phyloP scores from a whole-genome alignment of 2,329 filamentous ascomycete genomes.

The Penicillium sp. region DNA sequence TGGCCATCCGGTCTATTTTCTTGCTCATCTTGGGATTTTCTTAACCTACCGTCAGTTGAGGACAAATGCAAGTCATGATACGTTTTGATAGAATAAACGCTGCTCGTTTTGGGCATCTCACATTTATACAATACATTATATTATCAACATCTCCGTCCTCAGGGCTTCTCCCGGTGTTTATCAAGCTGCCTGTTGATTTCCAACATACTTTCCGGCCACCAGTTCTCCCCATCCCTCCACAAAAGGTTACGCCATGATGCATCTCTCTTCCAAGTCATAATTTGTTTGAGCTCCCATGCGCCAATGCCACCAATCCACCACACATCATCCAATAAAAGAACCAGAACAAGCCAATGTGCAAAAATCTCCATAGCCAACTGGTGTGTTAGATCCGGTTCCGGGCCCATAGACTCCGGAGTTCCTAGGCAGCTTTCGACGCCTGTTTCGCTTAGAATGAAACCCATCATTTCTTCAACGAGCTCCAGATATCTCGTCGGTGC shows the following conservation, averaged over 20 bases:
- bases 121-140: not conserved
- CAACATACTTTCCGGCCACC: constrained; percentile 5
- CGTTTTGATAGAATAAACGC: too few relatives aligned
- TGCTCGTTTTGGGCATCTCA: not conserved
- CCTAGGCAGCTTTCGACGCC: not conserved
- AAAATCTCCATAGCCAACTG: constrained; percentile 4
- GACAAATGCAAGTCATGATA: too few relatives aligned
- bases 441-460: not conserved
- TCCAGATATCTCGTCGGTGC: not conserved
- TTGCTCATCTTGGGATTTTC: not conserved
- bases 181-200: not conserved
- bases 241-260: not conserved
- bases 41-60: too few relatives aligned
- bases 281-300: not conserved
- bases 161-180: constrained; percentile 3
- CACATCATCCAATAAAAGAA: constrained; percentile 2
- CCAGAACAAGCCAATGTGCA: constrained; percentile 2
- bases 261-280: not conserved
- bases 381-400: not conserved
- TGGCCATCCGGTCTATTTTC: not conserved
- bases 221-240: not conserved
- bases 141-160: not conserved
- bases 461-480: not conserved
- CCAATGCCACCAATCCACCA: constrained; percentile 5
- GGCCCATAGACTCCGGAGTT: not conserved